Percentiles rank a stretch among this genome's conserved stretches.
Evolutionary conservation across 345 rosid genomes (phyloP).

Genomic region (Moringa oleifera): DNA sequence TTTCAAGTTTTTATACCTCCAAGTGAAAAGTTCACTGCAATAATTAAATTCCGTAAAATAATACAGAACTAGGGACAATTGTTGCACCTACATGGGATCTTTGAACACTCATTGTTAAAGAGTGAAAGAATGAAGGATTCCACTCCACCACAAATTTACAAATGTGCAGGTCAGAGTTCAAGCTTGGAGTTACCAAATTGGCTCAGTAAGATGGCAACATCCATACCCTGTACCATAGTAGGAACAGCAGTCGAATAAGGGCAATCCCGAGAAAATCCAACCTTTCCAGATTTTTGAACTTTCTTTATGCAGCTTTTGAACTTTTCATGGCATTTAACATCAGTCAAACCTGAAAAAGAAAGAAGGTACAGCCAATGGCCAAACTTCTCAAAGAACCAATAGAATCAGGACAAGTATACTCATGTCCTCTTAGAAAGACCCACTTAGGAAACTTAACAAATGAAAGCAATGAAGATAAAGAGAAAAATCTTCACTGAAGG

Average conservation of each 20-base stretch:
- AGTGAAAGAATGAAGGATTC: conserved; percentile 6
- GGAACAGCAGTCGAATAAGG: conserved; percentile 67
- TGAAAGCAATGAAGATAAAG: too few species aligned
- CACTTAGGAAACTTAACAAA: too few species aligned
- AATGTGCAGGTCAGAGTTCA: conserved; percentile 32
- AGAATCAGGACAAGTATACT: too few species aligned
- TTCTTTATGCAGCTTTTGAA: conserved; percentile 67
- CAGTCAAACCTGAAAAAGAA: conserved; percentile 42
- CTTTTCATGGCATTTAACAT: conserved; percentile 63
- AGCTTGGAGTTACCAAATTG: conserved; percentile 45
- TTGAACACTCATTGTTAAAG: not conserved
- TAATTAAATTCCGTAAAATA: not conserved
- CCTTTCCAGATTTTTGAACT: conserved; percentile 49
- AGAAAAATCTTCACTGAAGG: too few species aligned
- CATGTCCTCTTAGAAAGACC: too few species aligned
- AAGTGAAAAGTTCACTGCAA: not conserved
- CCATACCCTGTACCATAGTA: conserved; percentile 79
- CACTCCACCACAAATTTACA: not conserved
- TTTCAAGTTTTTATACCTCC: too few species aligned
- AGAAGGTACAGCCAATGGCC: too few species aligned
- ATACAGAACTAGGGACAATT: not conserved
- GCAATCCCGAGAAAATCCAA: conserved; percentile 63
- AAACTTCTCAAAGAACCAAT: too few species aligned
- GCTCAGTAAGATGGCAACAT: conserved; percentile 68
- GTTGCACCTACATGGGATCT: not conserved